Evolutionary conservation across 2,329 filamentous ascomycete genomes (phyloP), one percentile per base, ranked within the genome.

Genomic region (Ophiostoma triangulosporum): DNA sequence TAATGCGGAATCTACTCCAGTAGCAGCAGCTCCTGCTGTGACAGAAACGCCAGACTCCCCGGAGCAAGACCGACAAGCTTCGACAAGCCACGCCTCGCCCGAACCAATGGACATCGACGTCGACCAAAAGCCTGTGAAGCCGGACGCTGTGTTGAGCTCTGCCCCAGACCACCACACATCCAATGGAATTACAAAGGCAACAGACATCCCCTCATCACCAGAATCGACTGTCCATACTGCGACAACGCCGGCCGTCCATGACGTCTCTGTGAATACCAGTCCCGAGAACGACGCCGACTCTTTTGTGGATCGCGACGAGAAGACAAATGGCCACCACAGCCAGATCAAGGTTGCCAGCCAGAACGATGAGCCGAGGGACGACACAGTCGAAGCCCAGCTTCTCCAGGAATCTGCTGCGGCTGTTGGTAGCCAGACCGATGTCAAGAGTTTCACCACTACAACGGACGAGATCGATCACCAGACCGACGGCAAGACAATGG

Each of bases 171-270:
- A 31, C 11, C 46, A 31, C 17, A 36, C 17, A 2, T 12, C 51
- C 1, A 22, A n/a, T 26, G 57, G 57, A 2, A 8, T 38, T 4
- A 9, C 50, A 7, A 60, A 58, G 35, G 27, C 46, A 50, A 62
- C 66, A 2, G 77, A 80, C 58, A 65, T 68, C 2, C 60, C 72
- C 6, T 80, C 74, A 3, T 81, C 77, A 2, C 75, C 78, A 15
- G 72, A 70, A 3, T 91, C 87, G 6, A 89, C 84, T 31, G 77
- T 82, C 1, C 82, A 83, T 60, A 89, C 85, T 43, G 81, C 81
- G 53, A 80, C 83, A 22, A 93, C 87, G 0, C 84, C 87, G 1
- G 77, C 76, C 33, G 74, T 82, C 36, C 77, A 82, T 56, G 78
- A 84, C 57, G 76, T 74, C 6, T 89, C 86, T 1, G 80, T 84